phyloP scores from a whole-genome alignment of 1,284 basidiomycete genomes.

The Cystobasidium sp. region DNA sequence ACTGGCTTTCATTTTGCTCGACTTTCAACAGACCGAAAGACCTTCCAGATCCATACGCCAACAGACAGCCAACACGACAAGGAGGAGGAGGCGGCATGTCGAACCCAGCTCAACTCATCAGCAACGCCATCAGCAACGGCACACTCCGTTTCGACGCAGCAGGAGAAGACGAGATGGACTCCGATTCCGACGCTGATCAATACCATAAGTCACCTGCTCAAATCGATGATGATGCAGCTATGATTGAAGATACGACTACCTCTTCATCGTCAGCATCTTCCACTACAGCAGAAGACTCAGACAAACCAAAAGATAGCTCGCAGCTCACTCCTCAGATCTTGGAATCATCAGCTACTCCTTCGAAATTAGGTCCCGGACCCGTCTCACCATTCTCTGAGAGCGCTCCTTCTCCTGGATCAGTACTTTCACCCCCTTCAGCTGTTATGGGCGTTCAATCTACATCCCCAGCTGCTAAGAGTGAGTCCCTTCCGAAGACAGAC shows the following conservation, averaged over 20 bases:
- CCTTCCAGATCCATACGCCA: slow-evolving; percentile 36
- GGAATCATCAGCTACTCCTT: slow-evolving; percentile 22
- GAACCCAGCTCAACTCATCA: slow-evolving; percentile 27
- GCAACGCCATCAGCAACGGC: slow-evolving; percentile 42
- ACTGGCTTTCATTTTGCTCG: background rate
- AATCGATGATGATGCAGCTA: slow-evolving; percentile 32
- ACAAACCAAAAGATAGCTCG: background rate
- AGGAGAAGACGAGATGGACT: slow-evolving; percentile 20
- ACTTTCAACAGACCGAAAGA: slow-evolving; percentile 25
- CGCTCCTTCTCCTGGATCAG: slow-evolving; percentile 1
- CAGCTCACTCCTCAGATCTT: background rate
- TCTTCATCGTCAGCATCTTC: slow-evolving; percentile 9
- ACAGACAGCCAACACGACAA: slow-evolving; percentile 19
- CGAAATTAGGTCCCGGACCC: slow-evolving; percentile 20
- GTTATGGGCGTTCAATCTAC: slow-evolving; percentile 36
- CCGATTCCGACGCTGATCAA: slow-evolving; percentile 24
- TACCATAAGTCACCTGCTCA: slow-evolving; percentile 40
- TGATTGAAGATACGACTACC: slow-evolving; percentile 26
- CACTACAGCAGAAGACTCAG: background rate
- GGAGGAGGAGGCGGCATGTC: slow-evolving; percentile 35
- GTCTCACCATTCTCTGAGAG: slow-evolving; percentile 19
- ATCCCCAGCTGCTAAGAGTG: slow-evolving; percentile 60
- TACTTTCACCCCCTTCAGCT: slow-evolving; percentile 38
- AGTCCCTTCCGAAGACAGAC: slow-evolving; percentile 11
- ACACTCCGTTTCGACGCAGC: slow-evolving; percentile 29